Base-by-base conservation (phyloP, 306 rosid genomes). In the Prunus kanzakura region DNA sequence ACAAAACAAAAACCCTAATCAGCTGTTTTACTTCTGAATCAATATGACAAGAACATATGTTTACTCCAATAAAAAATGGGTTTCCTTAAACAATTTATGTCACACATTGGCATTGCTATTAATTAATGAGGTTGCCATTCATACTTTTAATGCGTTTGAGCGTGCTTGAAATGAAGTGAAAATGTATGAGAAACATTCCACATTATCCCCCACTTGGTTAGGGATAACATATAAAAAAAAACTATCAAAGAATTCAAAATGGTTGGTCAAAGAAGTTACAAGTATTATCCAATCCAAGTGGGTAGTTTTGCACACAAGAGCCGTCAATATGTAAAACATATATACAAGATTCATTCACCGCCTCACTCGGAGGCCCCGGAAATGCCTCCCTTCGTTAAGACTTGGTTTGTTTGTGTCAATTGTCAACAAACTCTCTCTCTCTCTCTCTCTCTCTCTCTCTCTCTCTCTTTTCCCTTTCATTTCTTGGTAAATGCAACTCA, bases 321-420 rank as follows among this genome's bases (percentile, higher is more conserved):
- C 43, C 43, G 43, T 35, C 43, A 35, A 35, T 69, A 67, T 20
- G 43, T 49, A 49, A 29, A n/a, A 6, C 61, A 35, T 0, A 35
- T 6, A 35, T 8, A 14, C 66, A 68, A 45, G 41, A 61, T 73
- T 55, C 56, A 64, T 35, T 79, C 73, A 69, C 79, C 57, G 72
- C 71, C 81, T 35, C 73, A 64, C 7, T 51, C 56, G 71, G 70
- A 52, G 49, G 71, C 73, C 29, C 50, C 67, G 68, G 58, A 78
- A 75, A 38, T 46, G 49, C 68, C 74, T 68, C 62, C 80, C 25
- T 69, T 55, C 80, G 47, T 73, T n/a, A 46, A 20, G n/a, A 12
- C 16, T 29, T 57, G 70, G 5, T 63, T 49, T 80, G 5, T 63
- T 49, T 80, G 61, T 57, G 60, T 76, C 25, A 68, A 62, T 20